These are phyloP conservation scores for Metschnikowia lachancei DNA, from an alignment of 805 yeast genomes.

Conservation along the genomic window DNA sequence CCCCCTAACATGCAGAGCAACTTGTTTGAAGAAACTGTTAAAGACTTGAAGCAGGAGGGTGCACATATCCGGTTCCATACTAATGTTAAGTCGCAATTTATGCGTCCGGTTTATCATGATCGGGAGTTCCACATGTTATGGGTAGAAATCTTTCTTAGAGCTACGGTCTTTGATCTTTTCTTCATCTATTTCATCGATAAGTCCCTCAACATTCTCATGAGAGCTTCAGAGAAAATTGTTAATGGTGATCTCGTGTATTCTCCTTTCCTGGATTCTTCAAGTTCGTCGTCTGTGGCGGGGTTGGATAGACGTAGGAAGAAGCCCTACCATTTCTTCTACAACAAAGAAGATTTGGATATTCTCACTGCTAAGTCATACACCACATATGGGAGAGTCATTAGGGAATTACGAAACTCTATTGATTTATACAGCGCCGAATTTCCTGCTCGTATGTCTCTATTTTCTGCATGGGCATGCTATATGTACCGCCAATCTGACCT, in stretches of 20 bases:
- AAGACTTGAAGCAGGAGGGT: conserved; percentile 5
- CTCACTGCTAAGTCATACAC: conserved; percentile 33
- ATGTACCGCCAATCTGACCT: conserved; percentile 33
- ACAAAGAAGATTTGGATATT: conserved; percentile 27
- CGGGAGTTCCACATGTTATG: conserved; percentile 26
- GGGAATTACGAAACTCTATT: conserved; percentile 33
- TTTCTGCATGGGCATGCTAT: conserved; percentile 36
- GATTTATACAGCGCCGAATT: conserved; percentile 31
- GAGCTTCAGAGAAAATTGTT: conserved; percentile 20
- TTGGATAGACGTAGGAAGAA: background rate
- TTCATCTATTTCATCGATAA: conserved; percentile 39
- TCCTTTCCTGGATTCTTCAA: conserved; percentile 6
- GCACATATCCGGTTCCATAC: conserved; percentile 1
- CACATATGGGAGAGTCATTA: conserved; percentile 37
- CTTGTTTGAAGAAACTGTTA: conserved; percentile 2
- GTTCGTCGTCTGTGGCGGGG: background rate
- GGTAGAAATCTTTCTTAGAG: conserved; percentile 30
- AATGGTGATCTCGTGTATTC: conserved; percentile 16
- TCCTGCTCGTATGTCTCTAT: conserved; percentile 37
- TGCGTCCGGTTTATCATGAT: conserved; percentile 29
- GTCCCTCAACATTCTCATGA: conserved; percentile 29
- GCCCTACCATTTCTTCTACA: conserved; percentile 23
- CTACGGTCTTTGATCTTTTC: conserved; percentile 29
- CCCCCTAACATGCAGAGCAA: conserved; percentile 3
- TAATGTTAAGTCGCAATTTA: conserved; percentile 1